Conservation (phyloP, 345 rosid species). For the Stellera chamaejasme region DNA sequence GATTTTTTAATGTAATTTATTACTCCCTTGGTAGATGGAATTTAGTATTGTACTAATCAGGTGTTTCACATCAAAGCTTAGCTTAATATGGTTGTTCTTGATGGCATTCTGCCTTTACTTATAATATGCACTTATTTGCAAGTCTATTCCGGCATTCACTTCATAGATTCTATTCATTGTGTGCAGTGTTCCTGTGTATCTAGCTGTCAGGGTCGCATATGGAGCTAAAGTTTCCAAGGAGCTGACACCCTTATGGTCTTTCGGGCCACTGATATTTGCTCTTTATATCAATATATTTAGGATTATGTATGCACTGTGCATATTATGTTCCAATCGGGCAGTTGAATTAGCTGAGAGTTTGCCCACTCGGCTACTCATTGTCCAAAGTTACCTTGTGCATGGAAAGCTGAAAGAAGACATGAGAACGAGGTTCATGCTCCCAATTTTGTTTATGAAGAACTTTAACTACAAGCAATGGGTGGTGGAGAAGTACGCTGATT, state of each 20-base stretch:
- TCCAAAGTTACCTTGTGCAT: constrained; percentile 34
- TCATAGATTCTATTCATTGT: constrained; percentile 4
- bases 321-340: constrained; percentile 65
- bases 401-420: constrained; percentile 65
- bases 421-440: constrained; percentile 23
- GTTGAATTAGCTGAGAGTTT: constrained; percentile 36
- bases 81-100: no score
- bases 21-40: no score
- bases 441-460: constrained; percentile 50
- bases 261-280: constrained; percentile 67
- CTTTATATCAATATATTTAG: constrained; percentile 61
- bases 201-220: constrained; percentile 48
- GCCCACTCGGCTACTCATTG: constrained; percentile 44
- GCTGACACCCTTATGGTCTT: constrained; percentile 70
- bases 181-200: constrained; percentile 62
- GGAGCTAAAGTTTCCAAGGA: constrained; percentile 80
- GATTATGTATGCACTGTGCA: constrained; percentile 57
- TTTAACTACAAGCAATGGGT: constrained; percentile 60
- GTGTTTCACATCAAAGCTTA: no score
- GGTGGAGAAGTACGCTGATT: constrained; percentile 65
- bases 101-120: no score
- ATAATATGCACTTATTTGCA: background rate
- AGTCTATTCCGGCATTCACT: constrained; percentile 8
- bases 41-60: no score
- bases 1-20: no score